Evolutionary conservation across 257 asterid genomes (phyloP).

Genomic region (Solanum megistacrolobum): DNA sequence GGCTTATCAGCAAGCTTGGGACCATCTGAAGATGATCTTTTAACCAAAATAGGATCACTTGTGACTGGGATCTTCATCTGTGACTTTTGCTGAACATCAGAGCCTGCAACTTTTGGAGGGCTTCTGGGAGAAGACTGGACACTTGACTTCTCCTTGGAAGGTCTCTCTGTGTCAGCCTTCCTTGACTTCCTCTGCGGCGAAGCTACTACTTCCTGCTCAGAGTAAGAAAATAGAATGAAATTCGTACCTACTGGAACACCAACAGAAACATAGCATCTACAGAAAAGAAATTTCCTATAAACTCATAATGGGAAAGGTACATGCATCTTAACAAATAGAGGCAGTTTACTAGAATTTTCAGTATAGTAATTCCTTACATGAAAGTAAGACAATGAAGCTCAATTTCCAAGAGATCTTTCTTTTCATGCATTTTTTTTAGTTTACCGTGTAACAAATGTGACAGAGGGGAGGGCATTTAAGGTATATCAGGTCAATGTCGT

Average conservation of each 20-base stretch:
- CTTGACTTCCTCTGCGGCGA: constrained; percentile 17
- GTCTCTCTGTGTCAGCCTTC: constrained; percentile 15
- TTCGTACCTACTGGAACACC: neutral
- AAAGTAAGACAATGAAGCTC: neutral
- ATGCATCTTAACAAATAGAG: neutral
- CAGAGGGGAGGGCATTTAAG: neutral
- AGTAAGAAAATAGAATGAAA: neutral
- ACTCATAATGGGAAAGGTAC: neutral
- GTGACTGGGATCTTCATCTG: constrained; percentile 13
- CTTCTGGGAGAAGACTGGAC: constrained; percentile 39
- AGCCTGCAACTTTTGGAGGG: constrained; percentile 30
- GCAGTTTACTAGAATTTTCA: neutral
- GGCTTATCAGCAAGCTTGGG: constrained; percentile 35
- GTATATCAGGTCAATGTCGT: neutral
- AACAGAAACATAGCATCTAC: neutral
- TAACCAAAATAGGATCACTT: constrained; percentile 18
- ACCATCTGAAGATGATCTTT: constrained; percentile 33
- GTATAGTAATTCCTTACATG: neutral
- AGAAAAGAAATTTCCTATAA: neutral
- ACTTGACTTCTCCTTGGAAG: constrained; percentile 15
- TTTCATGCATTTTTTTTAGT: neutral
- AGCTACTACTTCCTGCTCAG: constrained; percentile 43
- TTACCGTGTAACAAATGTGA: neutral
- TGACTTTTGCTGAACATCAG: constrained; percentile 20
- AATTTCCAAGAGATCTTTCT: neutral